Conservation (phyloP, 139 green algal genomes). For the Volvox reticuliferus region DNA sequence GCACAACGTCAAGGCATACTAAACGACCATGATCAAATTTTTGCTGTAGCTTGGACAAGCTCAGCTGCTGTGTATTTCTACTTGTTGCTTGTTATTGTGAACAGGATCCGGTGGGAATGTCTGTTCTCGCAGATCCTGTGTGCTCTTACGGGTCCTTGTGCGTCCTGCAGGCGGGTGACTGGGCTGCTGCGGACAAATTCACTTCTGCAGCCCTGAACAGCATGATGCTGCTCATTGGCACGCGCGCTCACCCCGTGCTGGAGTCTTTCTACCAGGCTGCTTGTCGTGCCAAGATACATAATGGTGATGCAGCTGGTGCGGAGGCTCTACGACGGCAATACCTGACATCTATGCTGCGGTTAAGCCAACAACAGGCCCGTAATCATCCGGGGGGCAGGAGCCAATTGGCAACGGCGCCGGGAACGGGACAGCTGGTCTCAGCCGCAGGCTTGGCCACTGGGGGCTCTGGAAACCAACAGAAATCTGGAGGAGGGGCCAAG, state of each 20-base stretch:
- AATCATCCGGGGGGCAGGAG: background rate
- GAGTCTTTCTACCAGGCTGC: conserved; percentile 39
- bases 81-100: background rate
- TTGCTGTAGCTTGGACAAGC: too few relatives aligned
- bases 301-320: conserved; percentile 21
- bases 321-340: conserved; percentile 21
- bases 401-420: background rate
- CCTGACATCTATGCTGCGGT: conserved; percentile 18
- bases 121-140: background rate
- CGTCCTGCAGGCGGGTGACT: background rate
- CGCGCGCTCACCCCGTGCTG: background rate
- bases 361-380: background rate
- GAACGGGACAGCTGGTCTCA: background rate
- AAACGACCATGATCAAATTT: too few relatives aligned
- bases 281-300: conserved; percentile 25
- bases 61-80: background rate
- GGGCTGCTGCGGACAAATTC: conserved; percentile 9
- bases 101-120: too few relatives aligned
- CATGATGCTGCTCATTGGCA: conserved; percentile 36
- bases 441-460: background rate
- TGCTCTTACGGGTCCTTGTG: background rate
- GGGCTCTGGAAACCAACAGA: background rate
- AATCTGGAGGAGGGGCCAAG: background rate
- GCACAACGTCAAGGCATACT: too few relatives aligned
- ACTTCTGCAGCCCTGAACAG: background rate